Conservation (phyloP, 768 basidiomycete genomes). For the Pleurotus cornucopiae region DNA sequence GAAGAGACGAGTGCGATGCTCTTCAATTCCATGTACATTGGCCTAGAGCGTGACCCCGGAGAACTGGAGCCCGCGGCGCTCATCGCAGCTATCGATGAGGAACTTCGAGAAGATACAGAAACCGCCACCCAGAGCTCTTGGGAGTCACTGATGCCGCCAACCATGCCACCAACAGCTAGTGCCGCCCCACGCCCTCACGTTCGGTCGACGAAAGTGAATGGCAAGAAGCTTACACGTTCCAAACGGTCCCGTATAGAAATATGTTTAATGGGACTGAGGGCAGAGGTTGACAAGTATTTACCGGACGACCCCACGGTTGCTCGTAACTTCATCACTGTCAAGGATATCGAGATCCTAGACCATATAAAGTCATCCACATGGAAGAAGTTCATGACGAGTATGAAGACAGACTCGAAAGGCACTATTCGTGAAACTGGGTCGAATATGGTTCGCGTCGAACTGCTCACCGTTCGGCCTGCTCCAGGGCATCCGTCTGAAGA, state of each 20-base stretch:
- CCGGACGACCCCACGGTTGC: slow-evolving; percentile 56
- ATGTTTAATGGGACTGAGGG: slow-evolving; percentile 55
- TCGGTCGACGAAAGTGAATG: slow-evolving; percentile 40
- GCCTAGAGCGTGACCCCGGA: slow-evolving; percentile 75
- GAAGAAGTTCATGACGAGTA: slow-evolving; percentile 91
- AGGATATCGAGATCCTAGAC: slow-evolving; percentile 85
- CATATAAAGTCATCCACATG: slow-evolving; percentile 98
- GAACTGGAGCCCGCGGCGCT: slow-evolving; percentile 71
- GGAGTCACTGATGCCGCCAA: slow-evolving; percentile 71
- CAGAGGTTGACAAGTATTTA: slow-evolving; percentile 64
- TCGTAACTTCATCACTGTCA: slow-evolving; percentile 62
- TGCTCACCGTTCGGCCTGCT: slow-evolving; percentile 71
- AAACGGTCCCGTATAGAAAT: slow-evolving; percentile 84
- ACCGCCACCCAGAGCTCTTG: slow-evolving; percentile 81
- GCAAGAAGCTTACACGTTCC: slow-evolving; percentile 66
- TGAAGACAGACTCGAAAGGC: slow-evolving; percentile 81
- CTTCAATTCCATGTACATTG: slow-evolving; percentile 94
- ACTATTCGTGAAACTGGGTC: slow-evolving; percentile 89
- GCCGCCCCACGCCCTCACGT: slow-evolving; percentile 34
- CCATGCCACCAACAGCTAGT: slow-evolving; percentile 6
- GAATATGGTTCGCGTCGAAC: slow-evolving; percentile 87
- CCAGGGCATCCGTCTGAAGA: slow-evolving; percentile 68
- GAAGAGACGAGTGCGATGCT: slow-evolving; percentile 74
- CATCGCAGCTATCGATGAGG: slow-evolving; percentile 90
- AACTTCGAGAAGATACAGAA: slow-evolving; percentile 75